Base-by-base conservation (phyloP, 371 early-diverging fungal species). In the Funneliformis caledonium region DNA sequence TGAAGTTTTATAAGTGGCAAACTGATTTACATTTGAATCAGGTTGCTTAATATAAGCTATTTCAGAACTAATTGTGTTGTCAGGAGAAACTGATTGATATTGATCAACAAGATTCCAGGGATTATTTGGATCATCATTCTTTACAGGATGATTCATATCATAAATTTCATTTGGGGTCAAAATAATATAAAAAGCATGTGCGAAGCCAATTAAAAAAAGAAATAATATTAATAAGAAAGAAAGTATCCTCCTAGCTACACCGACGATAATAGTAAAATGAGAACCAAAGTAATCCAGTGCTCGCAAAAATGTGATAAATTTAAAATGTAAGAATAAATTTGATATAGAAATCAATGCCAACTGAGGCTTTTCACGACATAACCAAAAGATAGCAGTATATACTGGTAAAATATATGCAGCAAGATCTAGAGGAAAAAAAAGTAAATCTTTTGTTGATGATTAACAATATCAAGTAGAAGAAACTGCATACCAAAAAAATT, bases 401-500 rank as follows among this genome's bases (percentile, higher is more conserved):
- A n/a, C n/a, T n/a, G n/a, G n/a, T n/a, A n/a, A n/a, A n/a, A n/a
- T n/a, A n/a, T n/a, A n/a, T n/a, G n/a, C n/a, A n/a, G n/a, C n/a
- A n/a, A n/a, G 1, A 62, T 12, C 12, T n/a, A 62, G n/a, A 70
- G n/a, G 12, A 70, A 70, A 43, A 45, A 14, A 70, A 70, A 70
- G 11, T n/a, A 72, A n/a, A 72, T 22, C n/a, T n/a, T n/a, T n/a
- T n/a, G n/a, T n/a, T n/a, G n/a, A n/a, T n/a, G n/a, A n/a, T n/a
- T n/a, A n/a, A n/a, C n/a, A n/a, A n/a, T n/a, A n/a, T n/a, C n/a
- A n/a, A n/a, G n/a, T n/a, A n/a, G n/a, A n/a, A n/a, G n/a, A n/a
- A n/a, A n/a, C n/a, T 22, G 22, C 26, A 19, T 76, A 76, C 76
- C 76, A 76, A 76, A 61, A 4, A 19, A 62, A 76, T 76, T 76